Conservation (phyloP, 257 asterid genomes). For the Jaltomata sinuosa region DNA sequence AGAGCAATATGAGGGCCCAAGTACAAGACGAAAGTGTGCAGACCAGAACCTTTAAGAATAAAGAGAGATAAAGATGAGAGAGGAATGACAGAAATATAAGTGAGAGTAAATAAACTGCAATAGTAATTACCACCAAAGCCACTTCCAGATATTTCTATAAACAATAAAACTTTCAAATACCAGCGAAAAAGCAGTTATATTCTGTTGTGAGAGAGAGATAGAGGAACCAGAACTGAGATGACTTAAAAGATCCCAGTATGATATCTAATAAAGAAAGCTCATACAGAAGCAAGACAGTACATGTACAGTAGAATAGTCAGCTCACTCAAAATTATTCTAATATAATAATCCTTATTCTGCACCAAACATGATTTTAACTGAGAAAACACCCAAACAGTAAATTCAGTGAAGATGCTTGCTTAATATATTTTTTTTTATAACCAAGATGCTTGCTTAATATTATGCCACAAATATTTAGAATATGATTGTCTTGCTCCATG, state of each 20-base stretch:
- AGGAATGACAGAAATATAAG: not conserved
- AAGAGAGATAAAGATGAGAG: not conserved
- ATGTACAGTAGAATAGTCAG: not conserved
- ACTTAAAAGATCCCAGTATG: not conserved
- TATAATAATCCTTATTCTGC: not conserved
- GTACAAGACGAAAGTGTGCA: conserved; percentile 30
- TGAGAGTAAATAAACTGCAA: not conserved
- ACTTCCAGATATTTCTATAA: not conserved
- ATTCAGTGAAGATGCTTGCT: not conserved
- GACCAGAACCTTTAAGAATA: conserved; percentile 19
- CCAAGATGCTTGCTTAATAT: not conserved
- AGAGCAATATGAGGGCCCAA: conserved; percentile 29
- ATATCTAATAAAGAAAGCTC: not conserved
- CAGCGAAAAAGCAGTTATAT: not conserved
- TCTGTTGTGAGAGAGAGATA: not conserved
- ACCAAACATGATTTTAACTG: not conserved
- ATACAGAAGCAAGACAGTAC: not conserved
- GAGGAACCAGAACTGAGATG: not conserved
- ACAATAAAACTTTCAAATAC: not conserved
- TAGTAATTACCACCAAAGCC: not conserved
- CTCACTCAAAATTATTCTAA: not conserved
- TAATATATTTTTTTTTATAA: too few species aligned
- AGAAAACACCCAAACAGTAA: not conserved
- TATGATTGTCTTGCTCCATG: not conserved
- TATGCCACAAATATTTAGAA: not conserved